Conservation (phyloP, 2,329 filamentous ascomycete species). For the Diaporthe sp. region DNA sequence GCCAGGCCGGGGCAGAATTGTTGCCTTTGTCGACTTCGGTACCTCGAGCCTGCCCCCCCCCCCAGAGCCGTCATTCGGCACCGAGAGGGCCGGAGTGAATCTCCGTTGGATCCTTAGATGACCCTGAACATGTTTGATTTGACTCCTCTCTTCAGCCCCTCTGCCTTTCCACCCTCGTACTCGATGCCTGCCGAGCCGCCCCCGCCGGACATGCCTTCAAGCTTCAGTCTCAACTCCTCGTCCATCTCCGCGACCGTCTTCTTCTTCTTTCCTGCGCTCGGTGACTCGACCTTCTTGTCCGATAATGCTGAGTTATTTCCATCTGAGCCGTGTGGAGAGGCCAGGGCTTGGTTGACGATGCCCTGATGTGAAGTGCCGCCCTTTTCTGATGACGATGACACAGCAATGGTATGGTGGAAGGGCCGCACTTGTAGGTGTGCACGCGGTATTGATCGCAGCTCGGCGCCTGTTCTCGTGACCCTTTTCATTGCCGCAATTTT, state of each 20-base stretch:
- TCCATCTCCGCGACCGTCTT: slow-evolving; percentile 76
- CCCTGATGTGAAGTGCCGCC: neutral
- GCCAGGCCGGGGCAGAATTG: neutral
- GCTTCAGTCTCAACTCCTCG: slow-evolving; percentile 74
- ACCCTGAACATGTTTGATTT: slow-evolving; percentile 84
- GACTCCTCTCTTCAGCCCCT: slow-evolving; percentile 80
- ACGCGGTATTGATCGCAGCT: neutral
- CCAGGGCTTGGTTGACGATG: neutral
- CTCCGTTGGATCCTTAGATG: slow-evolving; percentile 61
- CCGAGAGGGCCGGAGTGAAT: too few relatives aligned
- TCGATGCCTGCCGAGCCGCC: slow-evolving; percentile 80
- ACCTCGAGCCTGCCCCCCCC: neutral
- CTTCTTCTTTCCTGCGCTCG: slow-evolving; percentile 55
- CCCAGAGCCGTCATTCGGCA: neutral
- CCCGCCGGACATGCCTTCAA: slow-evolving; percentile 77
- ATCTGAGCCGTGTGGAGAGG: neutral
- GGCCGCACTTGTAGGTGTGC: neutral
- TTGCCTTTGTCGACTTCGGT: neutral
- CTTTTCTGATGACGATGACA: neutral
- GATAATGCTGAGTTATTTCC: neutral
- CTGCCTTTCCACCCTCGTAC: slow-evolving; percentile 80
- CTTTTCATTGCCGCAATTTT: neutral
- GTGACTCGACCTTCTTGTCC: neutral
- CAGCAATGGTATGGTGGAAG: neutral
- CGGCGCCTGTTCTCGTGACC: neutral